These are phyloP conservation scores for Trichoderma endophyticum DNA, from an alignment of 2,329 filamentous ascomycete genomes.

Conservation along the genomic window DNA sequence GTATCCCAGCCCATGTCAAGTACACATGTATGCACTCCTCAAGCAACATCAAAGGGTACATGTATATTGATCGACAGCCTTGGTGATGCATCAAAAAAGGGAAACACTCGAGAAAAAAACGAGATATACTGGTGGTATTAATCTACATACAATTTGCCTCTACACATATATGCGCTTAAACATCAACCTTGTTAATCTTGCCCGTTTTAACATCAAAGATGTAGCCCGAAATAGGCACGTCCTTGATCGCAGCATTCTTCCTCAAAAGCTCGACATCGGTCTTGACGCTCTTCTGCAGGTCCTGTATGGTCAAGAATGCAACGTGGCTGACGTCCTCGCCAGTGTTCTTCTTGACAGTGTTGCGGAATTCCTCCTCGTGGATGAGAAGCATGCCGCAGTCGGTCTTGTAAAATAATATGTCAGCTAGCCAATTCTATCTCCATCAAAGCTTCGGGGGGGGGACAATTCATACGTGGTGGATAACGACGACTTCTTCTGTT, in stretches of 20 bases:
- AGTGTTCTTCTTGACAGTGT: conserved; percentile 57
- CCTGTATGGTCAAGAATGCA: conserved; percentile 64
- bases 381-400: conserved; percentile 64
- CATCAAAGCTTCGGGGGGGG: not conserved
- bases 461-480: conserved; percentile 56
- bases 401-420: conserved; percentile 27
- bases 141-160: not conserved
- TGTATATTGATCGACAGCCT: not conserved
- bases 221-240: conserved; percentile 67
- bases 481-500: conserved; percentile 69
- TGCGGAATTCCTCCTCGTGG: conserved; percentile 54
- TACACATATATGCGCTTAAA: not conserved
- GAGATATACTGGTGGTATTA: not conserved
- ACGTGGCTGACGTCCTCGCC: conserved; percentile 49
- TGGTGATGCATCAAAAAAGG: not conserved
- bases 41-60: not conserved
- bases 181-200: conserved; percentile 38
- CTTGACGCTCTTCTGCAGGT: conserved; percentile 61
- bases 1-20: not conserved
- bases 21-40: not conserved
- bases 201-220: conserved; percentile 77
- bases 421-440: not conserved
- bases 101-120: not conserved
- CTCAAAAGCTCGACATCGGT: conserved; percentile 65
- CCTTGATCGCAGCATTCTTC: conserved; percentile 55